A percentile compares a stretch with the other conserved stretches of the same genome.
These are phyloP conservation scores for Brachypodium distachyon DNA, from an alignment of 202 grass and related monocot genomes.

Conservation along the genomic window DNA sequence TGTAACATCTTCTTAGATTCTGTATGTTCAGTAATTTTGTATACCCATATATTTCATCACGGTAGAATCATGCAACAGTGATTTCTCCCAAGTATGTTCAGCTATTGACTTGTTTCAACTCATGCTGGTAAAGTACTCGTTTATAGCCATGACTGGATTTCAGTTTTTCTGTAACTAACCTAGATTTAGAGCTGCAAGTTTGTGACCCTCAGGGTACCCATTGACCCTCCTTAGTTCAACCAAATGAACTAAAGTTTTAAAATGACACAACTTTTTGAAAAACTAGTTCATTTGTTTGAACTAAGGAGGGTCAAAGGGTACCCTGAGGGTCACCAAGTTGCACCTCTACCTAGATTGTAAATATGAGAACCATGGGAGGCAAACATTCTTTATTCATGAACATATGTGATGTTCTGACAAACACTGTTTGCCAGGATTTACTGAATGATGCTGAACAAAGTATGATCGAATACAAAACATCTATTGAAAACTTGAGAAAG, in stretches of 20 bases:
- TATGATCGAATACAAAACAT: conserved; percentile 63
- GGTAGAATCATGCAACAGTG: neutral
- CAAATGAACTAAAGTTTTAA: too few species aligned
- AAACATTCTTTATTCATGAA: neutral
- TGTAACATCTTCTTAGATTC: neutral
- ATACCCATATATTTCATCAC: neutral
- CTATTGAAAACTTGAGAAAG: conserved; percentile 65
- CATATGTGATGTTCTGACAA: neutral
- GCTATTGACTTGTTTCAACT: neutral
- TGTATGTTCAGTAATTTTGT: neutral
- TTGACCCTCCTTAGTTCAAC: too few species aligned
- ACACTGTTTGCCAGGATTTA: conserved; percentile 42
- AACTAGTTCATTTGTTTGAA: too few species aligned
- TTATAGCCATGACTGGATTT: neutral
- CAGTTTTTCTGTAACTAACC: neutral
- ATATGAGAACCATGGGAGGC: neutral
- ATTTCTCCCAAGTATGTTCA: neutral
- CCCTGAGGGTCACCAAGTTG: too few species aligned
- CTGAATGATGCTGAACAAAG: conserved; percentile 72
- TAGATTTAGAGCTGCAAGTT: too few species aligned
- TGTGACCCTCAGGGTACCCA: too few species aligned
- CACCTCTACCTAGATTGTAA: conserved; percentile 7
- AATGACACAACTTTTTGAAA: too few species aligned
- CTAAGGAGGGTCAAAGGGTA: too few species aligned
- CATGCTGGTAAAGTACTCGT: neutral